Base-by-base conservation (phyloP, 2,329 filamentous ascomycete species). In the Epichloe aotearoae region DNA sequence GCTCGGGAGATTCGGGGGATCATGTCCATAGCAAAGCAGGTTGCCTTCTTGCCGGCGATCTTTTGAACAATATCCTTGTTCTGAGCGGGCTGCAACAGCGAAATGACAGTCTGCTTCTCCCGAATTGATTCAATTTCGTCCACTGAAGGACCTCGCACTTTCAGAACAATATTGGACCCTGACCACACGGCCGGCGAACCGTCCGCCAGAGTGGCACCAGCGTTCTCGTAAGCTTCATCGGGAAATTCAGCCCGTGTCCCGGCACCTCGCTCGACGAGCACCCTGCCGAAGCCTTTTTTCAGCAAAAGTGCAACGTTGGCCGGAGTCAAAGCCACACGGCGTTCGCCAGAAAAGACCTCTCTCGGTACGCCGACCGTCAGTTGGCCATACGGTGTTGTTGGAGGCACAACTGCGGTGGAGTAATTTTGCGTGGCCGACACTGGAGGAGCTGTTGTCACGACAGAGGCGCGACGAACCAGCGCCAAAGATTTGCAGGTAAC, bases 11-110 rank as follows among this genome's bases (percentile, higher is more conserved):
- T 95, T 40, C 89, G 82, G 15, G 89, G 89, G 49, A 95, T 84
- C 81, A 90, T 84, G 63, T 95, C 89, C 88, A 95, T 95, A 23
- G 89, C 88, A 62, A 95, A 93, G 15, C 80, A 72, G 1, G 87
- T 94, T 2, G 83, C 81, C 30, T 84, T 83, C 46, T 80, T 79
- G 38, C 74, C 73, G 30, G 86, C 82, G 53, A 94, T 76, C 53
- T 80, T 82, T 53, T 88, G 78, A 10, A 95, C 84, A 5, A 91
- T 70, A 8, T 79, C 72, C 66, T 80, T 83, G 66, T 94, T 94
- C 69, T 91, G 86, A 6, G 81, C 76, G 0, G 88, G 88, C 62
- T 94, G 88, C 30, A 95, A 68, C 62, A 95, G 87, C 2, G 86
- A 91, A 57, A 94, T 84, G 51, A 95, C 65, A 0, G 86, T 89